A percentile compares a stretch with the other conserved stretches of the same genome.
Evolutionary conservation across 345 rosid genomes (phyloP).

Genomic region (Hypericum perforatum): DNA sequence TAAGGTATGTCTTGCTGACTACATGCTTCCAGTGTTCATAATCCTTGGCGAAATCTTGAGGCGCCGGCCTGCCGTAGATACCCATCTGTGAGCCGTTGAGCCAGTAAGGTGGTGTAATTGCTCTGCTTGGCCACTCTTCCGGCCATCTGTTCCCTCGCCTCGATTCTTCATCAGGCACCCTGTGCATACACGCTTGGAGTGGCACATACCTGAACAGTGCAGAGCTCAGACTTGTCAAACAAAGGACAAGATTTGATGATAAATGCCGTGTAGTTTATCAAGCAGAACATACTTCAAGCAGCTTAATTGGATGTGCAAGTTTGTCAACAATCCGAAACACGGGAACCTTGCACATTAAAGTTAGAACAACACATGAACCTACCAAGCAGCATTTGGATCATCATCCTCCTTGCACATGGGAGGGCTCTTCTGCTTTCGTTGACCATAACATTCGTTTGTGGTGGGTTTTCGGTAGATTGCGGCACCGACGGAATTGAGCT

Average conservation of each 20-base stretch:
- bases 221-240: not conserved
- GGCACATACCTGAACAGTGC: constrained; percentile 67
- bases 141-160: constrained; percentile 80
- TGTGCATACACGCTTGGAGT: constrained; percentile 75
- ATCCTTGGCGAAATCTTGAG: constrained; percentile 60
- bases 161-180: constrained; percentile 28
- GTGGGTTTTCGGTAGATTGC: constrained; percentile 74
- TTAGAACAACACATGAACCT: constrained; percentile 1
- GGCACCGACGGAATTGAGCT: constrained; percentile 59
- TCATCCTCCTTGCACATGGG: constrained; percentile 67
- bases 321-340: too few relatives aligned
- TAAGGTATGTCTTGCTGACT: constrained; percentile 57
- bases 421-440: constrained; percentile 49
- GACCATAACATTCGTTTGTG: constrained; percentile 67
- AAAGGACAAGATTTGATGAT: too few relatives aligned
- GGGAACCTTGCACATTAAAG: too few relatives aligned
- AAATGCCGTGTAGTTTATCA: too few relatives aligned
- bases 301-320: too few relatives aligned
- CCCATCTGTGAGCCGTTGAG: constrained; percentile 81
- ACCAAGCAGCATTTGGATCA: constrained; percentile 91
- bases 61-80: constrained; percentile 85
- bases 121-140: constrained; percentile 55
- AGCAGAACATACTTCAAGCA: too few relatives aligned
- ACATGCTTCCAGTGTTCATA: constrained; percentile 74
- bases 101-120: constrained; percentile 69